Base-by-base conservation (phyloP, 2,329 filamentous ascomycete genomes). In the Fusarium sulawesiense region DNA sequence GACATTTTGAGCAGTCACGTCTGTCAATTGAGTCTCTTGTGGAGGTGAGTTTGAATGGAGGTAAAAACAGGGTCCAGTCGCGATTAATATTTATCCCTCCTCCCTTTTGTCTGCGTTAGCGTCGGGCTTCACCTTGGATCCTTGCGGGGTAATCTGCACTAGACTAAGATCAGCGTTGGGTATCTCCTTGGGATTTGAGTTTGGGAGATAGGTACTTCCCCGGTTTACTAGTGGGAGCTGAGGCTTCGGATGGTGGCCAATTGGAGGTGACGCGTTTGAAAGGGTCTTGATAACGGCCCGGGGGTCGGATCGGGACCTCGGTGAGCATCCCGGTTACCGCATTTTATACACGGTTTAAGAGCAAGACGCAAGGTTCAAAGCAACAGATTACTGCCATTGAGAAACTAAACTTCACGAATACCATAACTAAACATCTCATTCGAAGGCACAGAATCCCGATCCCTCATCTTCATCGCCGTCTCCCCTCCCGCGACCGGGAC, bases 401-500 rank as follows among this genome's bases (percentile, higher is more conserved):
- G 3, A 1, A 12, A 25, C 25, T 66, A 66, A 5, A 61, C n/a
- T 49, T 76, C 70, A 7, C 73, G 50, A 4, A 76, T 40, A n/a
- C 46, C 48, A 10, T 58, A 78, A 4, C 56, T 55, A 46, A 80
- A 77, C 76, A 80, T 76, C 20, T 70, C 69, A 51, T 80, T 80
- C 9, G 78, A 80, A 21, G 71, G 46, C n/a, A 75, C 74, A 3
- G 70, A 56, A 20, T 77, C 76, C 23, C 74, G 70, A 42, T 79
- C 75, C 9, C 72, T 65, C 74, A 80, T 70, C 71, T 81, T 81
- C 1, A 62, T 47, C 1, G 78, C 76, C 8, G 77, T 76, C 14
- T 80, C 78, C 6, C 70, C 27, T 0, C 79, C 79, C 0, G 69
- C 69, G 0, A 80, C 79, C 1, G 79, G 79, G 5, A 80, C 74